These are phyloP conservation scores for Pseudopyricularia javanii DNA, from an alignment of 2,329 filamentous ascomycete genomes.

Conservation along the genomic window DNA sequence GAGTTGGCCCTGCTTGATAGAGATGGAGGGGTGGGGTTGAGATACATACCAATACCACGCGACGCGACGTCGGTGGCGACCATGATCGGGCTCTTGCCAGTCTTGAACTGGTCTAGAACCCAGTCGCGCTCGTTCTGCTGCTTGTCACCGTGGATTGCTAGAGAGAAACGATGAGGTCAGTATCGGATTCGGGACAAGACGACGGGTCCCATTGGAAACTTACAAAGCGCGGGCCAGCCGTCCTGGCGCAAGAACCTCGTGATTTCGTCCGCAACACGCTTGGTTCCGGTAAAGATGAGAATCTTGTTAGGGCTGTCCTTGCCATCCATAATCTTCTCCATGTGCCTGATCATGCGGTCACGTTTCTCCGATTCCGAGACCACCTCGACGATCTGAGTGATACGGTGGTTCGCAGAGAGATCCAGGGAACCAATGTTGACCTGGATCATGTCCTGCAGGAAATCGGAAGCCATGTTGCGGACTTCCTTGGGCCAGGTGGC, in stretches of 20 bases:
- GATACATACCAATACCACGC: slow-evolving; percentile 99
- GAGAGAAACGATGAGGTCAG: slow-evolving; percentile 21
- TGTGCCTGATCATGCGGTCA: slow-evolving; percentile 91
- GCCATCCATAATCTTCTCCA: slow-evolving; percentile 96
- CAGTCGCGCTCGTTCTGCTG: slow-evolving; percentile 99
- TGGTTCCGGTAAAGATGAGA: slow-evolving; percentile 85
- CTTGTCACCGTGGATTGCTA: slow-evolving; percentile 97
- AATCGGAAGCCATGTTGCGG: slow-evolving; percentile 79
- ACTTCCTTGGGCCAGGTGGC: slow-evolving; percentile 99
- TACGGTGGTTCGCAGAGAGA: slow-evolving; percentile 91
- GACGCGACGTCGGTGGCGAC: slow-evolving; percentile 99
- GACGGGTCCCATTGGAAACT: slow-evolving; percentile 28
- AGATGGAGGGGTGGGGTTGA: slow-evolving; percentile 17
- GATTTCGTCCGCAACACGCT: slow-evolving; percentile 95
- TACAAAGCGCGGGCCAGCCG: slow-evolving; percentile 93
- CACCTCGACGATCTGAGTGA: slow-evolving; percentile 95
- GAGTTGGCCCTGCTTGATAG: slow-evolving; percentile 13
- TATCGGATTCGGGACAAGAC: slow-evolving; percentile 17
- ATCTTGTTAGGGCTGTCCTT: slow-evolving; percentile 90
- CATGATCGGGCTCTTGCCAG: slow-evolving; percentile 98
- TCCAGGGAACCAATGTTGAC: slow-evolving; percentile 98
- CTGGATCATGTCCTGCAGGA: slow-evolving; percentile 92
- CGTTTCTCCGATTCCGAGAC: slow-evolving; percentile 96
- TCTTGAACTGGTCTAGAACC: slow-evolving; percentile 99
- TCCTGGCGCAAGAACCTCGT: slow-evolving; percentile 95